Conservation (phyloP, 495 filamentous ascomycete genomes). For the Talaromyces liani region DNA sequence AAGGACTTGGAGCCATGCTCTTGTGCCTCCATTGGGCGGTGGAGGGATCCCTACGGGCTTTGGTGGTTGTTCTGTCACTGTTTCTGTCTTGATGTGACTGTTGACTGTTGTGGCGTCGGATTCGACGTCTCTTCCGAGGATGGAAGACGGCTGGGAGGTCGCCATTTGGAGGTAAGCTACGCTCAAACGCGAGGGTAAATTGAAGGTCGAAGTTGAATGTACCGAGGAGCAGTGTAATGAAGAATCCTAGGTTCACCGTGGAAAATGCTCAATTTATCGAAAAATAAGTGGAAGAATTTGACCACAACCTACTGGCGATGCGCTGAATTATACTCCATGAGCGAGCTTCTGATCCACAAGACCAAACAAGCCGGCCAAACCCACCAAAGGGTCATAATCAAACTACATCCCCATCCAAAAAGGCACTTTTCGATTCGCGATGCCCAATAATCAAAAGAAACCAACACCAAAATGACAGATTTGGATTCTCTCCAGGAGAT, state of each 20-base stretch:
- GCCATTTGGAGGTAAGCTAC: not conserved
- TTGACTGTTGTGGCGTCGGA: not conserved
- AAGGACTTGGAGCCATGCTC: conserved; percentile 18
- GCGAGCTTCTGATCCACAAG: not conserved
- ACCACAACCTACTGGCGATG: not conserved
- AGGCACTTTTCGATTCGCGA: not conserved
- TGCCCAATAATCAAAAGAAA: not conserved
- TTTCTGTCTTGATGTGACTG: not conserved
- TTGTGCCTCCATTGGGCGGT: conserved; percentile 11
- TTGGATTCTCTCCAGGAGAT: not conserved
- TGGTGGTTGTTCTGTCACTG: not conserved
- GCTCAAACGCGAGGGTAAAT: not conserved
- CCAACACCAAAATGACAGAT: not conserved
- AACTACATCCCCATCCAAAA: not conserved
- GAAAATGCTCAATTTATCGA: not conserved
- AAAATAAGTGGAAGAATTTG: not conserved
- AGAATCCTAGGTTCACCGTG: not conserved
- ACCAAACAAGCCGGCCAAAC: not conserved
- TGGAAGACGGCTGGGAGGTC: not conserved
- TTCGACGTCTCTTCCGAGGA: not conserved
- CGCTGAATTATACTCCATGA: not conserved
- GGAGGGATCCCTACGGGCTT: not conserved
- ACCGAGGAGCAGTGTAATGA: not conserved
- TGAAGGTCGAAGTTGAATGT: not conserved
- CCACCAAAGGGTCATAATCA: not conserved